Conservation (phyloP, 164 flowering plant species). For the Cinnamomum chago region DNA sequence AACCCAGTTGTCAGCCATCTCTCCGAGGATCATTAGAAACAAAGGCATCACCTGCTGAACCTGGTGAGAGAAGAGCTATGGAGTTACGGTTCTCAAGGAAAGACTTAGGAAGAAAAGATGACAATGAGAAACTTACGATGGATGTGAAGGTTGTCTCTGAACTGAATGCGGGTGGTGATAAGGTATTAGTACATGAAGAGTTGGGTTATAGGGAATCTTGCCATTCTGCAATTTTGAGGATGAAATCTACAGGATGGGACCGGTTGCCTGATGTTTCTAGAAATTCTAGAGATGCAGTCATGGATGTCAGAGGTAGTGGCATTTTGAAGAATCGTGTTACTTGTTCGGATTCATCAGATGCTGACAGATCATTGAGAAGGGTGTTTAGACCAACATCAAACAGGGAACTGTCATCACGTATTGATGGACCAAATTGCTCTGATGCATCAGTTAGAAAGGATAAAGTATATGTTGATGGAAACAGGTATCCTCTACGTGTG, state of each 20-base stretch:
- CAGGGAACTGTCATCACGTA: conserved; percentile 19
- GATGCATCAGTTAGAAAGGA: conserved; percentile 19
- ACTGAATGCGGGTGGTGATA: conserved; percentile 13
- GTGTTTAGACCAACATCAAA: conserved; percentile 11
- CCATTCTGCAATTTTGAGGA: conserved; percentile 14
- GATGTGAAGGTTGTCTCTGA: conserved; percentile 17
- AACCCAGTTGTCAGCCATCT: conserved; percentile 3
- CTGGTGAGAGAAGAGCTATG: conserved; percentile 8
- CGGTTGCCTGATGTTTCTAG: conserved; percentile 20
- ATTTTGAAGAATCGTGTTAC: conserved; percentile 1
- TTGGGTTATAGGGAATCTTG: conserved; percentile 14
- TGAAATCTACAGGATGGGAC: conserved; percentile 26
- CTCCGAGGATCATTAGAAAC: conserved; percentile 1
- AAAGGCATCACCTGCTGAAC: conserved; percentile 4
- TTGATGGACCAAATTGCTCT: conserved; percentile 20
- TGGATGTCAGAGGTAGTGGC: conserved; percentile 8
- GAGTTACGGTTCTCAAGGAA: conserved; percentile 3
- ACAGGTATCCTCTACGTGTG: conserved; percentile 23
- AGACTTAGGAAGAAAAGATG: conserved; percentile 7
- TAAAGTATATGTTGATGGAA: conserved; percentile 12
- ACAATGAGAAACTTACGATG: not conserved
- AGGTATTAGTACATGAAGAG: conserved; percentile 9
- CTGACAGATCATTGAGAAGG: conserved; percentile 11
- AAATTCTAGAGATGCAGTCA: conserved; percentile 13
- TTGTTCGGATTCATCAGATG: conserved; percentile 10